A percentile compares a stretch with the other conserved stretches of the same genome.
Conservation (phyloP, 1,284 basidiomycete genomes). For the Cutaneotrichosporon curvatum region DNA sequence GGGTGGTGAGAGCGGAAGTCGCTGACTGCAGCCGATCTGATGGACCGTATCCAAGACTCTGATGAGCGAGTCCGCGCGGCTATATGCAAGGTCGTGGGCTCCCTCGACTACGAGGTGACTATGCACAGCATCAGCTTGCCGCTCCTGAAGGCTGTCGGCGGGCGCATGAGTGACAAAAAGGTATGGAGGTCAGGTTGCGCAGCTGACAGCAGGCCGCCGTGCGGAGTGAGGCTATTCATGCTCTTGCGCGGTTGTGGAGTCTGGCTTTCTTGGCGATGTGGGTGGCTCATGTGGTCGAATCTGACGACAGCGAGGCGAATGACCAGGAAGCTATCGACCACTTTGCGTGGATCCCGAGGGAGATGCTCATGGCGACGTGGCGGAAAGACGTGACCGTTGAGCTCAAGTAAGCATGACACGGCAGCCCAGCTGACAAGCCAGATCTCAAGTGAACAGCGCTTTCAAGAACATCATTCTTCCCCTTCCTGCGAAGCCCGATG, state of each 20-base stretch:
- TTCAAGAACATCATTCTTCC: constrained; percentile 74
- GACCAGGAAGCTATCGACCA: constrained; percentile 66
- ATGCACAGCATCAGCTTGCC: constrained; percentile 68
- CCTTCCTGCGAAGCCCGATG: constrained; percentile 59
- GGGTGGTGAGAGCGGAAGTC: constrained; percentile 15
- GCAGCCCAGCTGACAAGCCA: constrained; percentile 3
- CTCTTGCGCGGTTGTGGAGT: constrained; percentile 70
- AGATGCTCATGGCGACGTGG: constrained; percentile 54
- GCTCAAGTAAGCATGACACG: constrained; percentile 50
- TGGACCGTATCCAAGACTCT: constrained; percentile 68
- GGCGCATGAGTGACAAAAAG: constrained; percentile 78
- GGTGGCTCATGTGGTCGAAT: not conserved
- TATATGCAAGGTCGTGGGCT: constrained; percentile 70
- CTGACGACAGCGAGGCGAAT: constrained; percentile 61
- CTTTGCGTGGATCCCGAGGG: constrained; percentile 89
- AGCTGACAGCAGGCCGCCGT: constrained; percentile 59
- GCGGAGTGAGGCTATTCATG: constrained; percentile 69
- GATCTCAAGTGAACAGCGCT: constrained; percentile 25
- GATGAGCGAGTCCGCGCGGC: constrained; percentile 88
- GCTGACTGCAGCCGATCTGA: constrained; percentile 53
- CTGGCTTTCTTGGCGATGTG: constrained; percentile 87
- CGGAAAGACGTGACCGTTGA: constrained; percentile 51
- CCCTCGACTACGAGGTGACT: constrained; percentile 83
- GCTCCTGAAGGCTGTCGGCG: constrained; percentile 61
- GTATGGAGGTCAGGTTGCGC: constrained; percentile 44